phyloP scores from a whole-genome alignment of 495 filamentous ascomycete species.

The Daldinia vernicosa region DNA sequence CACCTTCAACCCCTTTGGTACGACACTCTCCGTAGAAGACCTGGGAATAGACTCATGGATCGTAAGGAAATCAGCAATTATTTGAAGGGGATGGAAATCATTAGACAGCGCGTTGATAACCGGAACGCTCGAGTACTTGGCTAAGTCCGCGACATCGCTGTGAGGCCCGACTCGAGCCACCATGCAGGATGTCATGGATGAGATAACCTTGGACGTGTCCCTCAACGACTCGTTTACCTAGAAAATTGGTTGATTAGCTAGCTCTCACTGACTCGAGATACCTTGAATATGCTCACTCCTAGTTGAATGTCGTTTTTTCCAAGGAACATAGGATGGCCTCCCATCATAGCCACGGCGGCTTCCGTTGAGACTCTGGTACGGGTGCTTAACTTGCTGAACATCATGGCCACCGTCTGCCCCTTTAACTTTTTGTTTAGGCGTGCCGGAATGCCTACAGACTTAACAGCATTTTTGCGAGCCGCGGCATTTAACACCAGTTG shows the following conservation, averaged over 20 bases:
- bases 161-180: slow-evolving; percentile 89
- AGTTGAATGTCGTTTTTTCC: slow-evolving; percentile 95
- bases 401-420: slow-evolving; percentile 89
- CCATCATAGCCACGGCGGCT: slow-evolving; percentile 80
- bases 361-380: slow-evolving; percentile 93
- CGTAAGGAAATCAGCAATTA: slow-evolving; percentile 90
- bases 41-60: slow-evolving; percentile 78
- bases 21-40: slow-evolving; percentile 57
- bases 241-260: slow-evolving; percentile 17
- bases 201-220: slow-evolving; percentile 89
- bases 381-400: slow-evolving; percentile 95
- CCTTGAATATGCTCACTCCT: slow-evolving; percentile 65
- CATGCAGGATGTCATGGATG: slow-evolving; percentile 89
- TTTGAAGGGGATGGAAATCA: slow-evolving; percentile 90
- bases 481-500: slow-evolving; percentile 83
- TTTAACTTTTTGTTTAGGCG: slow-evolving; percentile 59
- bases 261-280: background rate
- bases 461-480: slow-evolving; percentile 78
- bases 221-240: slow-evolving; percentile 88
- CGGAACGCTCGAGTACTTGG: slow-evolving; percentile 82
- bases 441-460: slow-evolving; percentile 70
- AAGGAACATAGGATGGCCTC: slow-evolving; percentile 95
- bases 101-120: slow-evolving; percentile 95
- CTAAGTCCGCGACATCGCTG: slow-evolving; percentile 78
- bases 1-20: slow-evolving; percentile 83